phyloP scores from a whole-genome alignment of 148 eudicot species.

The Heliamphora exappendiculata region DNA sequence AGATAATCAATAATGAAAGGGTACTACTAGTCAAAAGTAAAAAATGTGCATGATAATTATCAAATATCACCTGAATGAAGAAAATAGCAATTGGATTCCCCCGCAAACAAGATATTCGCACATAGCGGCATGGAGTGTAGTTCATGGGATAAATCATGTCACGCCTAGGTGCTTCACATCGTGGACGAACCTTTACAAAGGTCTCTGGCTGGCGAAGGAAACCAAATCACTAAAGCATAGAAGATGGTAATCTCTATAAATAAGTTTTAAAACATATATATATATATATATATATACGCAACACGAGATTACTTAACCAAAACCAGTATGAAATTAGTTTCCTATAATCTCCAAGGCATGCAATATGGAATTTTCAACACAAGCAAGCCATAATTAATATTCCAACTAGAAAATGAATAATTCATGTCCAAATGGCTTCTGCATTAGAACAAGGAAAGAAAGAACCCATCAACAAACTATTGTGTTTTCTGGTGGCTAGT shows the following conservation, averaged over 20 bases:
- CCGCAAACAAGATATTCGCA: slow-evolving; percentile 75
- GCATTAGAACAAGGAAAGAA: background rate
- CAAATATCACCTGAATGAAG: slow-evolving; percentile 57
- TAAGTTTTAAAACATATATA: too few relatives aligned
- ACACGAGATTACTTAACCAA: background rate
- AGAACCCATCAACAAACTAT: background rate
- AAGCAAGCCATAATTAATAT: background rate
- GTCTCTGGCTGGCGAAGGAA: slow-evolving; percentile 58
- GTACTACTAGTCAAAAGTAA: background rate
- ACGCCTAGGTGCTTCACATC: slow-evolving; percentile 88
- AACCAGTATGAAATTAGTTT: background rate
- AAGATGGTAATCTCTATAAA: background rate
- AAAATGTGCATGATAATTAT: slow-evolving; percentile 11
- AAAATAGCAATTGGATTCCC: slow-evolving; percentile 84
- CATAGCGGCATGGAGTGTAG: slow-evolving; percentile 75
- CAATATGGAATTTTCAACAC: background rate
- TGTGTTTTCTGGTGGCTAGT: background rate
- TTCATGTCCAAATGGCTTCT: background rate
- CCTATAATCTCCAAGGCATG: slow-evolving; percentile 2
- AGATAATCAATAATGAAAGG: background rate
- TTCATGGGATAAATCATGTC: slow-evolving; percentile 70
- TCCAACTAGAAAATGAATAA: background rate
- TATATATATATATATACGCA: too few relatives aligned
- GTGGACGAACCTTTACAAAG: slow-evolving; percentile 67
- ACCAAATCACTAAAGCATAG: slow-evolving; percentile 2